Percentiles rank a stretch among this genome's conserved stretches.
Conservation (phyloP, 352 stramenopile genomes). For the Globisporangium mamillatum region DNA sequence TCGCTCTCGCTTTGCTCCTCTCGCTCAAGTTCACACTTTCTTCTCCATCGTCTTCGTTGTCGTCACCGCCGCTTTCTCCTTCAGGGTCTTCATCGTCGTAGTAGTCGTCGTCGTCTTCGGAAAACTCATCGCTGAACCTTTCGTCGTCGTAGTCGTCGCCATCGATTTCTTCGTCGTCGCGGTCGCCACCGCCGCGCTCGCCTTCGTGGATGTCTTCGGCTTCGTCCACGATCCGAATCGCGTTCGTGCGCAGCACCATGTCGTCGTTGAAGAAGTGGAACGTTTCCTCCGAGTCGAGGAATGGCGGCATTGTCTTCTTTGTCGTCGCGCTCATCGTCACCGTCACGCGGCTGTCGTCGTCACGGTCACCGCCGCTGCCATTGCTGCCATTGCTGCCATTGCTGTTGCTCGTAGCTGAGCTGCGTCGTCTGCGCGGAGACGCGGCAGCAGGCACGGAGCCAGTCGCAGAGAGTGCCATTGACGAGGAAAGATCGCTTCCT, state of each 20-base stretch:
- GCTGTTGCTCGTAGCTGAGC: background rate
- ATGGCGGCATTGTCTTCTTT: constrained; percentile 16
- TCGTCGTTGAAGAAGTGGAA: constrained; percentile 68
- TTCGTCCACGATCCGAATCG: constrained; percentile 37
- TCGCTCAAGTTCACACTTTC: constrained; percentile 2
- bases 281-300: constrained; percentile 57
- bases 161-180: constrained; percentile 19
- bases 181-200: constrained; percentile 18
- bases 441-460: background rate
- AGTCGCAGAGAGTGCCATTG: constrained; percentile 1
- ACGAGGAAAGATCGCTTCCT: constrained; percentile 9
- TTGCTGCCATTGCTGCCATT: background rate
- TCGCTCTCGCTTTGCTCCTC: constrained; percentile 2
- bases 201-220: background rate
- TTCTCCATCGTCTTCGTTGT: constrained; percentile 20
- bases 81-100: constrained; percentile 22
- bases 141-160: constrained; percentile 28
- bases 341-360: constrained; percentile 10
- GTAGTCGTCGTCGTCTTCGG: constrained; percentile 32
- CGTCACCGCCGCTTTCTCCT: constrained; percentile 23
- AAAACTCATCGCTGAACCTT: constrained; percentile 24
- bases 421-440: constrained; percentile 10
- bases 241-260: constrained; percentile 62
- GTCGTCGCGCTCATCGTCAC: constrained; percentile 4
- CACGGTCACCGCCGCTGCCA: constrained; percentile 7